Evolutionary conservation across 306 rosid species (phyloP).

Genomic region (Myrica gale): DNA sequence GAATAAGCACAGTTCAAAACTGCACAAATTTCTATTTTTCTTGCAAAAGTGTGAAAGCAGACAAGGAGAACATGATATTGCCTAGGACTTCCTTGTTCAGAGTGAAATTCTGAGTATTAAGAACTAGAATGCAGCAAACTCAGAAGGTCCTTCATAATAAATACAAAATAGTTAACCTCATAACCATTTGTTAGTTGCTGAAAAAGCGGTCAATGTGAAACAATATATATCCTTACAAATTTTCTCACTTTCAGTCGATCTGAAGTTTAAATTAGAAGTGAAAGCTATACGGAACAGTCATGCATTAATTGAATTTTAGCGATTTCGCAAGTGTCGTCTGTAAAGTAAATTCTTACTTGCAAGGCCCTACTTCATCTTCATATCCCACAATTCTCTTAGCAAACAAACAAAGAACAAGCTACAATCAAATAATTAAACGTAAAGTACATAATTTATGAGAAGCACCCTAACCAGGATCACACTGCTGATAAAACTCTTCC

Average conservation of each 20-base stretch:
- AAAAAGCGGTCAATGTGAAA: not conserved
- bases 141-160: not conserved
- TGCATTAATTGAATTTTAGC: not conserved
- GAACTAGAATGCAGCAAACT: not conserved
- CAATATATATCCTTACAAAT: not conserved
- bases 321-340: not conserved
- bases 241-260: not conserved
- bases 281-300: not conserved
- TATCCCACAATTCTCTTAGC: not conserved
- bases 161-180: not conserved
- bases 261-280: not conserved
- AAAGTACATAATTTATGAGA: not conserved
- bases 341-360: not conserved
- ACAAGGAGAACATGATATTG: not conserved
- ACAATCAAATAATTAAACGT: not conserved
- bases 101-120: not conserved
- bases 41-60: not conserved
- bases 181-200: not conserved
- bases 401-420: not conserved
- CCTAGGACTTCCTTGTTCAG: not conserved
- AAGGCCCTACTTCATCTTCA: not conserved
- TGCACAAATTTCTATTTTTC: not conserved
- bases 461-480: slow-evolving; percentile 56
- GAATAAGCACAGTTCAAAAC: not conserved
- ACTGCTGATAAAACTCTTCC: slow-evolving; percentile 53